Conservation (phyloP, 2,329 filamentous ascomycete species). For the Teratosphaeria nubilosa region DNA sequence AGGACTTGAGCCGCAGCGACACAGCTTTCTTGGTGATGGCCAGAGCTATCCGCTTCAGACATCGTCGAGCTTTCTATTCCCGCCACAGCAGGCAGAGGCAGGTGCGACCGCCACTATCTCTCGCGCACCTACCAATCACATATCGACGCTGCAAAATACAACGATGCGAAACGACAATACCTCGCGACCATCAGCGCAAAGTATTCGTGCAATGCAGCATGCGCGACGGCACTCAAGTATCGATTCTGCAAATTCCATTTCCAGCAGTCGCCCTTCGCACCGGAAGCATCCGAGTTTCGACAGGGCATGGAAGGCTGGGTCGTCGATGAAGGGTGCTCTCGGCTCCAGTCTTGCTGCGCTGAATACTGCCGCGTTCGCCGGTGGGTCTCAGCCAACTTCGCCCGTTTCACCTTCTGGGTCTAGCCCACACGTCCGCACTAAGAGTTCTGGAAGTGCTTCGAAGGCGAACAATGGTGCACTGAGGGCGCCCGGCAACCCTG, state of each 20-base stretch:
- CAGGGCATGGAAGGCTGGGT: constrained; percentile 39
- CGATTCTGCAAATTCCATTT: constrained; percentile 47
- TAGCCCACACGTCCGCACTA: not conserved
- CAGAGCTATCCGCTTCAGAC: constrained; percentile 5
- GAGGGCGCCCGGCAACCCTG: constrained; percentile 21
- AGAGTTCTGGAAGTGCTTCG: not conserved
- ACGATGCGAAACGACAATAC: constrained; percentile 22
- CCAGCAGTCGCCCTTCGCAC: constrained; percentile 29
- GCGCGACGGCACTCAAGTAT: constrained; percentile 81
- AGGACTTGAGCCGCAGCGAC: constrained; percentile 5
- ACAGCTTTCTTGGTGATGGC: constrained; percentile 6
- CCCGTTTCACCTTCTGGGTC: not conserved
- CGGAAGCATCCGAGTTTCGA: constrained; percentile 45
- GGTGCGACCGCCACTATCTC: constrained; percentile 3
- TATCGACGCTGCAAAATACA: constrained; percentile 23
- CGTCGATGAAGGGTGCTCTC: constrained; percentile 9
- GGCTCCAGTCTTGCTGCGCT: not conserved
- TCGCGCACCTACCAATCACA: constrained; percentile 5
- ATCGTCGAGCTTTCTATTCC: not conserved
- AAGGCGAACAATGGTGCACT: constrained; percentile 4
- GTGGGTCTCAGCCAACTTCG: not conserved
- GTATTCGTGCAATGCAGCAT: constrained; percentile 52
- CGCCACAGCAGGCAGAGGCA: not conserved
- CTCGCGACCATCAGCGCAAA: constrained; percentile 25
- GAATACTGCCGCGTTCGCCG: not conserved